A percentile compares a stretch with the other conserved stretches of the same genome.
These are phyloP conservation scores for Capsella rubella DNA, from an alignment of 441 rosid genomes.

Conservation along the genomic window DNA sequence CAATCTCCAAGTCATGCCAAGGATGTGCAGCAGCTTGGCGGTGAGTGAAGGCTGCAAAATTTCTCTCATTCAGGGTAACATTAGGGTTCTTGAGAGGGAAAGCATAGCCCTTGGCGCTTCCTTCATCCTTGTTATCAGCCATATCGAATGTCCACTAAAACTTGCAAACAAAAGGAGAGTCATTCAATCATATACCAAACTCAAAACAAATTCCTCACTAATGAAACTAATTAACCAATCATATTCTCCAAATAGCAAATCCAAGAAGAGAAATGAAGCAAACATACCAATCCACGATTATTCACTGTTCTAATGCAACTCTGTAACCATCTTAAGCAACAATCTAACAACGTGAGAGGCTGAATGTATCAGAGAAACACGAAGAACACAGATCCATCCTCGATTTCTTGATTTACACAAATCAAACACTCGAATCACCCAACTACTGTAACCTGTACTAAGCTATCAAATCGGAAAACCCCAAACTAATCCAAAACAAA, in stretches of 20 bases:
- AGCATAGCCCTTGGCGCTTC: conserved; percentile 30
- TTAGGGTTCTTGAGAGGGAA: conserved; percentile 46
- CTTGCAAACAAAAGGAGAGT: conserved; percentile 2
- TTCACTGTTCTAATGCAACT: conserved; percentile 28
- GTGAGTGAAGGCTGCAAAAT: conserved; percentile 74
- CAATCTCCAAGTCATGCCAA: conserved; percentile 95
- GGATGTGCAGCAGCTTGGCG: conserved; percentile 94
- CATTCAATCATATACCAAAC: conserved; percentile 19
- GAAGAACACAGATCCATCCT: conserved; percentile 36
- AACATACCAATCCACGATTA: conserved; percentile 8
- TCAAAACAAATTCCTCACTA: conserved; percentile 11
- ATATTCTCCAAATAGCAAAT: neutral
- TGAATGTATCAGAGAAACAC: conserved; percentile 5
- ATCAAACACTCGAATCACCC: conserved; percentile 16
- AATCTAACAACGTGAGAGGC: conserved; percentile 2
- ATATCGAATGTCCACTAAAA: conserved; percentile 43
- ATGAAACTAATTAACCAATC: neutral
- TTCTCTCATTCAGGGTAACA: conserved; percentile 71
- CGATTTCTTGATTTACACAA: conserved; percentile 10
- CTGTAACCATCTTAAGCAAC: neutral
- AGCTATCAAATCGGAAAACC: neutral
- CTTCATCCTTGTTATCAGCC: conserved; percentile 59
- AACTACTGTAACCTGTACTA: neutral
- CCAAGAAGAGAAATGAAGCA: conserved; percentile 14
- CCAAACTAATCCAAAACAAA: conserved; percentile 9